phyloP scores from a whole-genome alignment of 106 monocot species.

The Phalaenopsis aphrodite region DNA sequence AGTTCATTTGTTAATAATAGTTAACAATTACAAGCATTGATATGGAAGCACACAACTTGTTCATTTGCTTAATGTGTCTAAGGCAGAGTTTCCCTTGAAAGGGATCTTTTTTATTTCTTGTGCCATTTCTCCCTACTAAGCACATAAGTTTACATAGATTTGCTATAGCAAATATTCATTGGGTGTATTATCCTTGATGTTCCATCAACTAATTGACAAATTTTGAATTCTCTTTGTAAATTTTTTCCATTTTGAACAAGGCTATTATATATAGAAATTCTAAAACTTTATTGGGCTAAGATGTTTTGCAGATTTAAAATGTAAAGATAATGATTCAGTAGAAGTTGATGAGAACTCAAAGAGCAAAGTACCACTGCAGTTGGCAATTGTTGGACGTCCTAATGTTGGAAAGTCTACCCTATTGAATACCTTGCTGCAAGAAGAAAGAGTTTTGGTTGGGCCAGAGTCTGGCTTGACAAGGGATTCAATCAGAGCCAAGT shows the following conservation, averaged over 20 bases:
- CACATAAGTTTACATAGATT: neutral
- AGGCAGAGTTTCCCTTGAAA: neutral
- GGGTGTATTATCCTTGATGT: neutral
- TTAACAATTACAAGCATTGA: neutral
- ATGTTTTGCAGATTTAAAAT: slow-evolving; percentile 26
- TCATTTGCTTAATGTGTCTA: neutral
- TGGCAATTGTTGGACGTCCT: slow-evolving; percentile 95
- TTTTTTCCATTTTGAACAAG: neutral
- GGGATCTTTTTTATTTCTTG: neutral
- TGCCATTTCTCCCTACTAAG: neutral
- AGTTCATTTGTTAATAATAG: neutral
- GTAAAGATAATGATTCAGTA: slow-evolving; percentile 25
- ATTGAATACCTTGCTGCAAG: slow-evolving; percentile 75
- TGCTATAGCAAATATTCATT: neutral
- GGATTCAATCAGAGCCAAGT: slow-evolving; percentile 88
- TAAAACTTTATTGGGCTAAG: neutral
- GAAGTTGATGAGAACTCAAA: slow-evolving; percentile 37
- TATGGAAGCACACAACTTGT: neutral
- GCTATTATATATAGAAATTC: neutral
- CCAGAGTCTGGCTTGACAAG: slow-evolving; percentile 96
- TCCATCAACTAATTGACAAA: neutral
- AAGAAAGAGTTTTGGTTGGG: slow-evolving; percentile 89
- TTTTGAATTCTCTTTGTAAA: neutral
- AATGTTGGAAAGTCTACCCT: slow-evolving; percentile 99
- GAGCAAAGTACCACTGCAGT: slow-evolving; percentile 62